Base-by-base conservation (phyloP, 139 green algal genomes). In the Picochlorum costavermella region DNA sequence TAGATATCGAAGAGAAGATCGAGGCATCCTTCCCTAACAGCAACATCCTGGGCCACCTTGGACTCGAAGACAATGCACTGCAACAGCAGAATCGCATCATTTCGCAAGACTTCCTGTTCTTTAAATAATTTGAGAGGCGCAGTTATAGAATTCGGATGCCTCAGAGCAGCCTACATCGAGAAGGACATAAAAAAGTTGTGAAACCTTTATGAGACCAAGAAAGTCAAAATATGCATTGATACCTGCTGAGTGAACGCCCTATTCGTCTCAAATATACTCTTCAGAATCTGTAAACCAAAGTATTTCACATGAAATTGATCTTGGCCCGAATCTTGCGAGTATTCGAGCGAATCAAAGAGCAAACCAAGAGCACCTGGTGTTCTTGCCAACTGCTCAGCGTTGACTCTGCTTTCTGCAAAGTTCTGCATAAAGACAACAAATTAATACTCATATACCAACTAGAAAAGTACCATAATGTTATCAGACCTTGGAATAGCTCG, bases 271-370 rank as follows among this genome's bases (percentile, higher is more conserved):
- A 87, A 71, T 61, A 96, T 76, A 17, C 67, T 68, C 3, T 78
- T 85, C 16, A 97, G 75, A 46, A 90, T 70, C 70, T 95, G 89
- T 70, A 96, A 65, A 0, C 86, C 81, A 53, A 90, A 76, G 69
- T 94, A 96, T 45, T 82, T 77, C 20, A 91, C 80, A 65, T 97
- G 93, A 65, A 96, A 95, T 73, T 95, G 87, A 11, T 72, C 36
- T 2, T 29, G n/a, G 6, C 20, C 25, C n/a, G n/a, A 17, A n/a
- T 29, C n/a, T 44, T 14, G 12, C 58, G 82, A 79, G 37, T 84
- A 77, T 53, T 92, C 77, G 49, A 93, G 65, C 40, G 95, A 70
- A 9, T 61, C 69, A 28, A 96, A 74, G 67, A 96, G 67, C 69
- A 95, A 63, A 11, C 64, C 43, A 20, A 96, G 61, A 59, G 81